A percentile compares a stretch with the other conserved stretches of the same genome.
Evolutionary conservation across 768 basidiomycete species (phyloP).

Genomic region (Tulasnella sp.): DNA sequence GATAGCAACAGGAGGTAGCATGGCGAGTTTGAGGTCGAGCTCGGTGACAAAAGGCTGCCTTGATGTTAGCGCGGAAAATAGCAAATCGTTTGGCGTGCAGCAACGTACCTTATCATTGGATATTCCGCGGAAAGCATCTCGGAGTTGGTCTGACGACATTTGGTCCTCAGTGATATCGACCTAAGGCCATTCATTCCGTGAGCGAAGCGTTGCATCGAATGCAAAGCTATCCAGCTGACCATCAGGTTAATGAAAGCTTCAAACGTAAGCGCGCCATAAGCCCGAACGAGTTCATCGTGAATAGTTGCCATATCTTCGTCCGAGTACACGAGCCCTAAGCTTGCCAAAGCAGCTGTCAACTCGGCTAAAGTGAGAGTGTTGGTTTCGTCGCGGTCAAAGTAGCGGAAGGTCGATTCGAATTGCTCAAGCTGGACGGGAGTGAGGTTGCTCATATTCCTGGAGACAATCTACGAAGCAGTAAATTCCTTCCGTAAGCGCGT

Average conservation of each 20-base stretch:
- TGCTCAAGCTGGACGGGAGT: conserved; percentile 94
- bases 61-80: neutral
- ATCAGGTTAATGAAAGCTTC: conserved; percentile 92
- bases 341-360: conserved; percentile 89
- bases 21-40: conserved; percentile 75
- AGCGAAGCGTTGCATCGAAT: neutral
- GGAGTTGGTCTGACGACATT: conserved; percentile 81
- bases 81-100: neutral
- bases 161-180: conserved; percentile 95
- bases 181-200: conserved; percentile 30
- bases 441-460: conserved; percentile 85
- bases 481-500: neutral
- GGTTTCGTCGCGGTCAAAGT: conserved; percentile 88
- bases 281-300: conserved; percentile 62
- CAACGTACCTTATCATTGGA: conserved; percentile 68
- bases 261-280: conserved; percentile 82
- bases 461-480: conserved; percentile 56
- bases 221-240: conserved; percentile 33
- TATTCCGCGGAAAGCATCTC: conserved; percentile 86
- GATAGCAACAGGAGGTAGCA: conserved; percentile 61
- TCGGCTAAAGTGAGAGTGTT: conserved; percentile 79
- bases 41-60: conserved; percentile 86
- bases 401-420: conserved; percentile 93
- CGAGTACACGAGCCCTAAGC: conserved; percentile 86
- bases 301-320: conserved; percentile 83